Evolutionary conservation across 768 basidiomycete species (phyloP), one percentile per base, ranked within the genome.

Genomic region (Russula lepida): DNA sequence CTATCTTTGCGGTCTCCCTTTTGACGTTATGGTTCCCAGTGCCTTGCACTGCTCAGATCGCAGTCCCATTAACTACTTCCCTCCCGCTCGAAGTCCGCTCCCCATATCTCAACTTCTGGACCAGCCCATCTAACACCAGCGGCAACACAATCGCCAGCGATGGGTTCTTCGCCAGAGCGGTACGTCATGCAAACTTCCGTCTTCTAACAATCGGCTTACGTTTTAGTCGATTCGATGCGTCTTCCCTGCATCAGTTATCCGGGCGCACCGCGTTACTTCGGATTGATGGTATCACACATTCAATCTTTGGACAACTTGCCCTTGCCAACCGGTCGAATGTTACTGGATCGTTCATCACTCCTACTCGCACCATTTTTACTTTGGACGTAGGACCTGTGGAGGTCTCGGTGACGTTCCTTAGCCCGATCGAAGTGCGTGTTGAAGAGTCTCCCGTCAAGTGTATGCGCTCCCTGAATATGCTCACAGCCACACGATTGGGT

Each of bases 101-200:
- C 46, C 62, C 62, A n/a, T 63, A 63, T 41, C n/a, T 63, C 27
- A 56, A 59, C 48, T 60, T 30, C 15, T 63, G 62, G 62, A 60
- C 52, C 7, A 21, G 23, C n/a, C 7, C 37, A 23, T 17, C n/a
- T n/a, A 17, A 1, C 11, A 4, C 33, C 28, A 27, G 19, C 23
- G 19, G 19, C 15, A n/a, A 23, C 19, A 11, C 25, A 28, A 53
- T 25, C 11, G 11, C 46, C n/a, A 25, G 15, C 11, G n/a, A 28
- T 11, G 32, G 55, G 0, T 46, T 49, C 23, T 37, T 60, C 32
- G 9, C 53, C 1, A 8, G 51, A 33, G 53, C 46, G 30, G 58
- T 60, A 37, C 46, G 60, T 19, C 8, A 49, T 17, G 8, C 32
- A 3, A 48, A 6, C 12, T n/a, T 21, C n/a, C 9, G 9, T 13